Conservation (phyloP, 495 filamentous ascomycete species). For the Acidomyces sp. region DNA sequence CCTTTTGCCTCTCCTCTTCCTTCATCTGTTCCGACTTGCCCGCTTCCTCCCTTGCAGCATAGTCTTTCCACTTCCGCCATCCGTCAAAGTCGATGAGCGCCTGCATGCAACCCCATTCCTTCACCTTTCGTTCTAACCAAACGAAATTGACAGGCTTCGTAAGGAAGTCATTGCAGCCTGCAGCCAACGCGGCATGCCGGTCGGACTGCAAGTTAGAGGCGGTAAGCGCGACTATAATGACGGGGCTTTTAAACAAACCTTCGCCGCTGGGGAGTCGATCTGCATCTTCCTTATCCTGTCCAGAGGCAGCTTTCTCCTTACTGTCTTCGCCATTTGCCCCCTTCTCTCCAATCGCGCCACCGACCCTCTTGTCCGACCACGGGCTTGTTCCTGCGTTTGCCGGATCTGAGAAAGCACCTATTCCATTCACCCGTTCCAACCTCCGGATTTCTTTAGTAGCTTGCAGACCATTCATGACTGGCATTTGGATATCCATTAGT, state of each 20-base stretch:
- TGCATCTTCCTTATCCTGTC: background rate
- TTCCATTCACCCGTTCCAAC: conserved; percentile 75
- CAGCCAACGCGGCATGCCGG: conserved; percentile 84
- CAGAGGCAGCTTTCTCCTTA: background rate
- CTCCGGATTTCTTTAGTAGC: conserved; percentile 94
- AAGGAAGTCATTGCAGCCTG: conserved; percentile 95
- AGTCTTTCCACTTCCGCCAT: conserved; percentile 95
- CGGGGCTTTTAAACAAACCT: conserved; percentile 76
- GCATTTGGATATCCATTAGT: conserved; percentile 96
- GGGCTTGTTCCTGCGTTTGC: conserved; percentile 27
- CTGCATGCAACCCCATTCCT: conserved; percentile 99
- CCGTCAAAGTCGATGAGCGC: conserved; percentile 97
- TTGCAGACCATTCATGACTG: conserved; percentile 91
- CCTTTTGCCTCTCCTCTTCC: conserved; percentile 4
- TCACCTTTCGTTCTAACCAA: conserved; percentile 93
- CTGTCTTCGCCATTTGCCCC: background rate
- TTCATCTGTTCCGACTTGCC: conserved; percentile 14
- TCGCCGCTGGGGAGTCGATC: background rate
- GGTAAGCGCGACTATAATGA: conserved; percentile 95
- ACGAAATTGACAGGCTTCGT: conserved; percentile 98
- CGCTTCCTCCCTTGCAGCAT: conserved; percentile 12
- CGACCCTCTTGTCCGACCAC: background rate
- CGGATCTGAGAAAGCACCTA: conserved; percentile 77
- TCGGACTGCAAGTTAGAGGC: conserved; percentile 88
- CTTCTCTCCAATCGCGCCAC: conserved; percentile 13